These are phyloP conservation scores for Pontederia crassipes DNA, from an alignment of 176 grass and related monocot species.

Conservation along the genomic window DNA sequence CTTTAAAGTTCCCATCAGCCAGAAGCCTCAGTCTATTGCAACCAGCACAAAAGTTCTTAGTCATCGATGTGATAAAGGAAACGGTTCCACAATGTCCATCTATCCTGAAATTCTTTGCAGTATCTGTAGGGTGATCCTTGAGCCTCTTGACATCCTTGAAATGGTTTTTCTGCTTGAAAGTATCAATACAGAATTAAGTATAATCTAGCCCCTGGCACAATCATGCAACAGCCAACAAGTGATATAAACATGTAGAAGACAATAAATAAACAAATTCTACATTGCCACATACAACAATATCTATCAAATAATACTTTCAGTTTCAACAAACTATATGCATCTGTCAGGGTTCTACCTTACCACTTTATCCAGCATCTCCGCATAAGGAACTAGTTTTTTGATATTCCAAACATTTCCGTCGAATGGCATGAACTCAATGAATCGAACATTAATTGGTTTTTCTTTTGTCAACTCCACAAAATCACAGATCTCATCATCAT, in stretches of 20 bases:
- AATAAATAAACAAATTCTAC: neutral
- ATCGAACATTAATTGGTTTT: slow-evolving; percentile 79
- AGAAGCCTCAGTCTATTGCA: slow-evolving; percentile 85
- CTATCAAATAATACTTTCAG: neutral
- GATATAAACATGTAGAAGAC: slow-evolving; percentile 13
- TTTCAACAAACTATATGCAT: neutral
- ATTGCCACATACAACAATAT: slow-evolving; percentile 4
- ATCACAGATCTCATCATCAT: slow-evolving; percentile 89
- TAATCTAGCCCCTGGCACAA: too few relatives aligned
- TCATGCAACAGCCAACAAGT: neutral
- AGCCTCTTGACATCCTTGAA: slow-evolving; percentile 75
- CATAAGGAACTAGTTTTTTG: slow-evolving; percentile 91
- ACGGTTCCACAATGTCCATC: slow-evolving; percentile 71
- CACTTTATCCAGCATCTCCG: slow-evolving; percentile 87
- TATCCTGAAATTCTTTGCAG: slow-evolving; percentile 91
- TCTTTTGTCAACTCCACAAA: slow-evolving; percentile 85
- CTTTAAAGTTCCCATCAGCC: slow-evolving; percentile 97
- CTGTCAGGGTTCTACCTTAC: slow-evolving; percentile 56
- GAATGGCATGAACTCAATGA: slow-evolving; percentile 99
- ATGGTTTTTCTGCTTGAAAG: slow-evolving; percentile 35
- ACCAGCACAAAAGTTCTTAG: slow-evolving; percentile 88
- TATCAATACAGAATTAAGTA: slow-evolving; percentile 5
- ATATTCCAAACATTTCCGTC: slow-evolving; percentile 99
- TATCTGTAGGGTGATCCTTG: slow-evolving; percentile 78
- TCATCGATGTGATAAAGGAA: slow-evolving; percentile 99